Conservation (phyloP, 106 monocot genomes). For the Dioscorea dumetorum region DNA sequence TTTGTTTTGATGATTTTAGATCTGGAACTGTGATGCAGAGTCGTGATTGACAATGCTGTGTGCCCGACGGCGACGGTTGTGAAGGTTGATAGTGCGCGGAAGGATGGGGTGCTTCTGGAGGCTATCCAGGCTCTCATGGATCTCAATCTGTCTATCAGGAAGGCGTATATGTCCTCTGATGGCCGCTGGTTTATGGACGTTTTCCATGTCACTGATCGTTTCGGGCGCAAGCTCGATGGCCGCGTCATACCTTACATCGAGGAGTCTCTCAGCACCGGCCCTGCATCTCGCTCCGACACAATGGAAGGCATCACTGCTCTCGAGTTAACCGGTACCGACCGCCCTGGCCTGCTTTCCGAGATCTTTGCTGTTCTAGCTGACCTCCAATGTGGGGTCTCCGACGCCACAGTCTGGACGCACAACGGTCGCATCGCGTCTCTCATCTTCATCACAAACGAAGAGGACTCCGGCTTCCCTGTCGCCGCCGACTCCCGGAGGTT, state of each 20-base stretch:
- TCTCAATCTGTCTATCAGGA: conserved; percentile 19
- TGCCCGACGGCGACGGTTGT: conserved; percentile 9
- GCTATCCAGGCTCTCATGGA: conserved; percentile 13
- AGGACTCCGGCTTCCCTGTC: conserved; percentile 21
- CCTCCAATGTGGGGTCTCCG: conserved; percentile 32
- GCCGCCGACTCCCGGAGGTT: conserved; percentile 23
- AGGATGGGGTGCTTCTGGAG: conserved; percentile 7
- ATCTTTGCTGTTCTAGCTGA: conserved; percentile 57
- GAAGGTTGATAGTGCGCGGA: conserved; percentile 16
- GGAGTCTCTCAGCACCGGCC: neutral
- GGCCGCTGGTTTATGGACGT: conserved; percentile 17
- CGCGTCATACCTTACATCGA: conserved; percentile 10
- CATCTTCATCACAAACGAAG: conserved; percentile 23
- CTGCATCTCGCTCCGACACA: neutral
- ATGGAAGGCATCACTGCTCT: conserved; percentile 15
- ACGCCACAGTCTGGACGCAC: conserved; percentile 58
- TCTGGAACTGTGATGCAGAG: conserved; percentile 1
- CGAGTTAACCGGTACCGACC: conserved; percentile 52
- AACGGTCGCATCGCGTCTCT: conserved; percentile 45
- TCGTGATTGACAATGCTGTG: conserved; percentile 11
- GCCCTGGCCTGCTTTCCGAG: conserved; percentile 59
- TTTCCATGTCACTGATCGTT: conserved; percentile 16
- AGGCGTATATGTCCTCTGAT: conserved; percentile 16
- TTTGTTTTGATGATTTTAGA: neutral
- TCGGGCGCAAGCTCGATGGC: conserved; percentile 20